Conservation (phyloP, 2,329 filamentous ascomycete genomes). For the Fusarium phyllophilum region DNA sequence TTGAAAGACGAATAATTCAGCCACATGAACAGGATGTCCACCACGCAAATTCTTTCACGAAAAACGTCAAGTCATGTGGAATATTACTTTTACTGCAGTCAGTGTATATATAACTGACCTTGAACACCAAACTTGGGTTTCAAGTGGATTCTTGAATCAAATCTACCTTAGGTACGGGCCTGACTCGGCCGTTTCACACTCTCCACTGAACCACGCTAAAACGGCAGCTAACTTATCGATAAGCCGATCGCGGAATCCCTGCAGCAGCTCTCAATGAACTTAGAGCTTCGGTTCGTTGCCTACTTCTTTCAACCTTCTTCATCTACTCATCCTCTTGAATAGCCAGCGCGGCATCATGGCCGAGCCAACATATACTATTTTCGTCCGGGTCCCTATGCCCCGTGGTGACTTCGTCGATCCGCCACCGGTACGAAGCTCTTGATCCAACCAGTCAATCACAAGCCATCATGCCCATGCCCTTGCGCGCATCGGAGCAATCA, state of each 20-base stretch:
- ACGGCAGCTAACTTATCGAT: conserved; percentile 38
- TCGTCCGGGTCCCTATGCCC: conserved; percentile 89
- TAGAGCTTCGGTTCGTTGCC: conserved; percentile 28
- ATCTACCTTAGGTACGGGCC: not conserved
- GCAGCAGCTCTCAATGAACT: conserved; percentile 27
- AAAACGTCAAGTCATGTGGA: not conserved
- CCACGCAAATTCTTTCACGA: not conserved
- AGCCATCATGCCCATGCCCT: conserved; percentile 28
- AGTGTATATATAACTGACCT: not conserved
- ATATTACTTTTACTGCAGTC: not conserved
- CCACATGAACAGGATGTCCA: fast-evolving
- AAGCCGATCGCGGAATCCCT: conserved; percentile 39
- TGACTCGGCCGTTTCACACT: conserved; percentile 17
- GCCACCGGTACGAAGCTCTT: conserved; percentile 70
- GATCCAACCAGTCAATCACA: not conserved
- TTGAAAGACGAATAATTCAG: not conserved
- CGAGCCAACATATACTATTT: conserved; percentile 75
- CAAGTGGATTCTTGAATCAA: not conserved
- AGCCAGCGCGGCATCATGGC: conserved; percentile 50
- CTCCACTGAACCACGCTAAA: conserved; percentile 16
- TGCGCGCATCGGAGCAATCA: conserved; percentile 22
- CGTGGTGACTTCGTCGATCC: conserved; percentile 91
- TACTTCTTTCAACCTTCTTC: conserved; percentile 29
- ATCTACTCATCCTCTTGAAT: conserved; percentile 19
- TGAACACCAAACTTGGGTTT: not conserved